Evolutionary conservation across 2,329 filamentous ascomycete species (phyloP).

Genomic region (Neodidymelliopsis sp.): DNA sequence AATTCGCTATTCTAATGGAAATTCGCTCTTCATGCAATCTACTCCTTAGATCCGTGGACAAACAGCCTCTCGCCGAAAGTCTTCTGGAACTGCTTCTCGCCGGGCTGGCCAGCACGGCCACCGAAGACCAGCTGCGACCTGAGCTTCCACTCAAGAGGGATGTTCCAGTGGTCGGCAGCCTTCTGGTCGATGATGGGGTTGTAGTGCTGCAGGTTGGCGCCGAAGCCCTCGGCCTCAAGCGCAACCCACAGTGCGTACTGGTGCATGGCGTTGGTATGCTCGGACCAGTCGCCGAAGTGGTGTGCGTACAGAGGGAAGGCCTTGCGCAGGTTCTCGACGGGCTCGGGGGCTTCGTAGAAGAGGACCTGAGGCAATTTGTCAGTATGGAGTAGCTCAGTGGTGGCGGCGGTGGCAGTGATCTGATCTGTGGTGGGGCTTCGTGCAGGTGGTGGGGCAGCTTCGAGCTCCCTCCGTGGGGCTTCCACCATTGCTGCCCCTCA

Average conservation of each 20-base stretch:
- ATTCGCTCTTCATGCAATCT: too few relatives aligned
- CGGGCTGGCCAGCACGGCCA: conserved; percentile 61
- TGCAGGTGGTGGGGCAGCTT: conserved; percentile 26
- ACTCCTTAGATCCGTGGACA: conserved; percentile 48
- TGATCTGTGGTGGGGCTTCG: not conserved
- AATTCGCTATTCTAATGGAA: not conserved
- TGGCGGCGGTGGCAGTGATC: not conserved
- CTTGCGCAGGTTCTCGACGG: conserved; percentile 70
- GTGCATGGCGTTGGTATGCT: conserved; percentile 81
- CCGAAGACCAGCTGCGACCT: conserved; percentile 88
- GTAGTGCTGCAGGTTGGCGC: conserved; percentile 92
- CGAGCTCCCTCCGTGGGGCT: conserved; percentile 7
- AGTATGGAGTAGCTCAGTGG: conserved; percentile 6
- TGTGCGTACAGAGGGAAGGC: conserved; percentile 78
- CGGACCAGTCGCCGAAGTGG: conserved; percentile 78
- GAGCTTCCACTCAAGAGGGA: conserved; percentile 77
- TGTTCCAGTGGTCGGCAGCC: conserved; percentile 72
- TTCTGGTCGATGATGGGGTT: conserved; percentile 82
- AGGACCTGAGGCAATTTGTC: conserved; percentile 64
- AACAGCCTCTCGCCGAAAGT: conserved; percentile 67
- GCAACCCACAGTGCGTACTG: conserved; percentile 83
- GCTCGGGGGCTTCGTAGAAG: conserved; percentile 82
- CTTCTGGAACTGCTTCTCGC: conserved; percentile 70
- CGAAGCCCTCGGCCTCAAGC: conserved; percentile 82
- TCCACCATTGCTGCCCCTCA: conserved; percentile 1